Percentiles rank a stretch among this genome's conserved stretches.
phyloP scores from a whole-genome alignment of 2,329 filamentous ascomycete species.

The Ramularia collo-cygni region DNA sequence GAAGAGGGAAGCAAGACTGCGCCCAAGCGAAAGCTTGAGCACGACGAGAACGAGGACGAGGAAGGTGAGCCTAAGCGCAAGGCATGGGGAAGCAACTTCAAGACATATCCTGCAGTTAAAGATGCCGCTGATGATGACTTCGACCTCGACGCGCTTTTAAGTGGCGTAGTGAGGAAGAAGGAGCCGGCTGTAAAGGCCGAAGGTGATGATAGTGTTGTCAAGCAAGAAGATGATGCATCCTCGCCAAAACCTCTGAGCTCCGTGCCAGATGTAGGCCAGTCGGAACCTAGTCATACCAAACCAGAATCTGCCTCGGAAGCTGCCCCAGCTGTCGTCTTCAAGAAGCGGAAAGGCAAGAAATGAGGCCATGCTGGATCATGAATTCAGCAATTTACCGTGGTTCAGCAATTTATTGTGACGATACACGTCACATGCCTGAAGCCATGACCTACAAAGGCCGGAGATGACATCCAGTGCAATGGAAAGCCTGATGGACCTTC shows the following conservation, averaged over 20 bases:
- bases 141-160: conserved; percentile 57
- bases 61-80: conserved; percentile 33
- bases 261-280: conserved; percentile 16
- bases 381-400: too few relatives aligned
- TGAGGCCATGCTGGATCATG: conserved; percentile 15
- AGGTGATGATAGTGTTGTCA: conserved; percentile 12
- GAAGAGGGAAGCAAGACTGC: conserved; percentile 43
- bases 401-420: too few relatives aligned
- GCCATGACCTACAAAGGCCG: too few relatives aligned
- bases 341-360: conserved; percentile 59
- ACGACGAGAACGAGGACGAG: conserved; percentile 54
- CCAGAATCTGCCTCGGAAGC: conserved; percentile 23
- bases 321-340: conserved; percentile 60
- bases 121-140: conserved; percentile 43
- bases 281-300: conserved; percentile 3
- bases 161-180: conserved; percentile 26
- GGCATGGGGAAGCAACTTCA: conserved; percentile 42
- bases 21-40: conserved; percentile 55
- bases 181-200: conserved; percentile 23
- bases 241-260: conserved; percentile 22
- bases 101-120: conserved; percentile 38
- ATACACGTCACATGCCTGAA: too few relatives aligned
- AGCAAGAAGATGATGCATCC: conserved; percentile 27
- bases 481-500: too few relatives aligned
- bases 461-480: too few relatives aligned